Conservation (phyloP, 345 rosid genomes). For the Gossypium bickii region DNA sequence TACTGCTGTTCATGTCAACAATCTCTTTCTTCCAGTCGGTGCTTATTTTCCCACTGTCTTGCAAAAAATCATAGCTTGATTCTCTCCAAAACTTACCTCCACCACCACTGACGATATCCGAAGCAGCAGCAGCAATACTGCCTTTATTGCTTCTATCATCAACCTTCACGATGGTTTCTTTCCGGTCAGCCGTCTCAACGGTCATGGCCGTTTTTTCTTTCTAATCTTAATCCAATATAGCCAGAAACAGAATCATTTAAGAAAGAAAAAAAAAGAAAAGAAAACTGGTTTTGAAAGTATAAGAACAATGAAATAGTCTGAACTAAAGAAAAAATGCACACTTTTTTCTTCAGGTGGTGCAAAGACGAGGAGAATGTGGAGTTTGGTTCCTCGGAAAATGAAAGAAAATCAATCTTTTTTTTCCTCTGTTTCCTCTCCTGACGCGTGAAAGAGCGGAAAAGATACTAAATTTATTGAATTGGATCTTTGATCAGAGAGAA, state of each 20-base stretch:
- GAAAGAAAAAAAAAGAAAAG: no score
- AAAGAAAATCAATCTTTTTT: background rate
- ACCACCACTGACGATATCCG: conserved; percentile 6
- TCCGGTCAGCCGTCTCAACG: conserved; percentile 31
- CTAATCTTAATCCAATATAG: background rate
- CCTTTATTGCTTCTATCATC: conserved; percentile 21
- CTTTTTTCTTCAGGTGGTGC: conserved; percentile 2
- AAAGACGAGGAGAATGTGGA: conserved; percentile 2
- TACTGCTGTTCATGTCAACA: conserved; percentile 1
- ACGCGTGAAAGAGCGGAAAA: background rate
- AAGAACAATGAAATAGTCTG: background rate
- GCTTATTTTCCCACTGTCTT: conserved; percentile 18
- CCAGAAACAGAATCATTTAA: background rate
- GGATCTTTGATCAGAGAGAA: background rate
- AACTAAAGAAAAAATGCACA: background rate
- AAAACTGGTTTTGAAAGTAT: background rate
- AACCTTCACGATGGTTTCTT: conserved; percentile 36
- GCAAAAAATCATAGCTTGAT: conserved; percentile 52
- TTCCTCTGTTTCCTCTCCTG: background rate
- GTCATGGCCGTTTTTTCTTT: conserved; percentile 23
- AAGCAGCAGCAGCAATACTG: conserved; percentile 20
- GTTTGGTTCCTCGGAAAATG: conserved; percentile 16
- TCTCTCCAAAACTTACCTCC: conserved; percentile 51
- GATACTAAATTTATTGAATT: background rate
- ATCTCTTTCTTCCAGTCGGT: conserved; percentile 17